phyloP scores from a whole-genome alignment of 1,284 basidiomycete species.

The Sanghuangporus sanghuang region DNA sequence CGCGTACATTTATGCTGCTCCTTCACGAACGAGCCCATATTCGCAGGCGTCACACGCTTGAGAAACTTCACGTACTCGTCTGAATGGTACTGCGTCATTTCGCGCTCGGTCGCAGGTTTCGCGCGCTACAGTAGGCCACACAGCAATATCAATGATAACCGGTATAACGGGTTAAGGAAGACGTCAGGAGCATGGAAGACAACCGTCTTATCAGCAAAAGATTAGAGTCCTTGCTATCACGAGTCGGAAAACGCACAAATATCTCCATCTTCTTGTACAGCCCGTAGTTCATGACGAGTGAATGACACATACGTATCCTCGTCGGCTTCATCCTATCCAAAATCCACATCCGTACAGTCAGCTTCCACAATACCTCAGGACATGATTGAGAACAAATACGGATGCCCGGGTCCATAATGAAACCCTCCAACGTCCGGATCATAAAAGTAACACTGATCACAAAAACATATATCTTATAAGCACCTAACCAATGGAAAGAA shows the following conservation, averaged over 20 bases:
- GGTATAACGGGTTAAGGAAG: background rate
- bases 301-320: conserved; percentile 98
- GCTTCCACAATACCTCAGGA: background rate
- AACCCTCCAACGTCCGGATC: conserved; percentile 99
- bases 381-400: conserved; percentile 50
- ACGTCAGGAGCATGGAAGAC: background rate
- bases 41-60: conserved; percentile 78
- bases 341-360: conserved; percentile 9
- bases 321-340: conserved; percentile 86
- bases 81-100: conserved; percentile 95
- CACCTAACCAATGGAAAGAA: conserved; percentile 46
- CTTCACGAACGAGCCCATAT: conserved; percentile 83
- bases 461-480: background rate
- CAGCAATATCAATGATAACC: background rate
- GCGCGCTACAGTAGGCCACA: conserved; percentile 60
- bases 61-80: conserved; percentile 94
- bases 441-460: conserved; percentile 86
- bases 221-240: too few species aligned
- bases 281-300: conserved; percentile 99
- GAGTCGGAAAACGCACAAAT: conserved; percentile 85
- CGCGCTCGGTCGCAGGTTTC: conserved; percentile 97
- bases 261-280: conserved; percentile 98
- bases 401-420: conserved; percentile 94
- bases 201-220: too few species aligned
- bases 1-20: conserved; percentile 93